Percentiles rank a stretch among this genome's conserved stretches.
These are phyloP conservation scores for Arachnomyces sp. DNA, from an alignment of 2,329 filamentous ascomycete species.

Conservation along the genomic window DNA sequence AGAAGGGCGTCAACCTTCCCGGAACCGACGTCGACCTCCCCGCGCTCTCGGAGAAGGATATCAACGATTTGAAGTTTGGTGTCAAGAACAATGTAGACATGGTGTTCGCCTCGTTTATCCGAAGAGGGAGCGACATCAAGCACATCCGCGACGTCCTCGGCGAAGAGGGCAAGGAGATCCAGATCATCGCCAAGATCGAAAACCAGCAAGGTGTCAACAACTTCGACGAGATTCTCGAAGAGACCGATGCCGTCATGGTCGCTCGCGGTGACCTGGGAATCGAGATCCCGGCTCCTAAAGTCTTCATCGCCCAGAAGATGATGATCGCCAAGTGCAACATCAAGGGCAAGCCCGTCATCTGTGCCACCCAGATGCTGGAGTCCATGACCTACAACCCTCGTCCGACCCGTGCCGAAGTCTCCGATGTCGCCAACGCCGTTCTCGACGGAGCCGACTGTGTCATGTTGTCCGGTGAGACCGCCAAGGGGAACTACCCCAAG, in stretches of 20 bases:
- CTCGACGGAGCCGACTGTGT: constrained; percentile 98
- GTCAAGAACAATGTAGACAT: constrained; percentile 99
- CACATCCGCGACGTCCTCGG: constrained; percentile 89
- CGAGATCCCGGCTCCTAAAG: constrained; percentile 95
- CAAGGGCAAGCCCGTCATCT: constrained; percentile 97
- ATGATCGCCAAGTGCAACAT: constrained; percentile 99
- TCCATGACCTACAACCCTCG: constrained; percentile 99
- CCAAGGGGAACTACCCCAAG: constrained; percentile 90
- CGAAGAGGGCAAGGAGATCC: constrained; percentile 86
- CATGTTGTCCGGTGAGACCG: constrained; percentile 98
- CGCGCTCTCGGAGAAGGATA: constrained; percentile 96
- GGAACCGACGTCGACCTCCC: constrained; percentile 98
- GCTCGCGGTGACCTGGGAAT: constrained; percentile 97
- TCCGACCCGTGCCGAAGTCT: constrained; percentile 95
- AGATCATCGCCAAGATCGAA: constrained; percentile 99
- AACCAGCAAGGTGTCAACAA: constrained; percentile 99
- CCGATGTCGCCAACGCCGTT: constrained; percentile 95
- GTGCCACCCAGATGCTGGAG: constrained; percentile 99
- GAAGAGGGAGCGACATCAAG: constrained; percentile 83
- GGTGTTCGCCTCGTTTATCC: constrained; percentile 98
- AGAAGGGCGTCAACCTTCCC: constrained; percentile 98
- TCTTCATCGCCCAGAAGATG: constrained; percentile 99
- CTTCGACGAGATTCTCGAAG: constrained; percentile 91
- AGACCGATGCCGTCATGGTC: constrained; percentile 99
- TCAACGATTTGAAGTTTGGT: constrained; percentile 85